A percentile compares a stretch with the other conserved stretches of the same genome.
phyloP scores from a whole-genome alignment of 352 stramenopile species.

The Phytopythium kandeliae region DNA sequence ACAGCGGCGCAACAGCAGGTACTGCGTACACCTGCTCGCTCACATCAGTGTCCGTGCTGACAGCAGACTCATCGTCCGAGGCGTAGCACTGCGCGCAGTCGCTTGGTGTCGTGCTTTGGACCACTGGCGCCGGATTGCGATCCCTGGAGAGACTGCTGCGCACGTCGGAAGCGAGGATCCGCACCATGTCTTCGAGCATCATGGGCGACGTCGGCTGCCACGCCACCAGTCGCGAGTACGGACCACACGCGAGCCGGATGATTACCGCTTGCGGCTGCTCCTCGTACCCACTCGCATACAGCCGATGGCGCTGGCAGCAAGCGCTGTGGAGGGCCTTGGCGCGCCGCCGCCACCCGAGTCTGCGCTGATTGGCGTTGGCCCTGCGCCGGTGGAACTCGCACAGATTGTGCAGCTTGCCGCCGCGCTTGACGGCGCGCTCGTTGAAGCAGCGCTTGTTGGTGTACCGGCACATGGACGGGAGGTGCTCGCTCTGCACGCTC shows the following conservation, averaged over 20 bases:
- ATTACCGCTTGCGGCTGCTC: too few species aligned
- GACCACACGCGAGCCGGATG: too few species aligned
- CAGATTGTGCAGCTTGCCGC: constrained; percentile 38
- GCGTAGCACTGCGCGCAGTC: too few species aligned
- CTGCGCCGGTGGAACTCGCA: constrained; percentile 47
- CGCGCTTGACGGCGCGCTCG: constrained; percentile 35
- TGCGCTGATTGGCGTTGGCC: constrained; percentile 43
- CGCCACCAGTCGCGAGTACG: too few species aligned
- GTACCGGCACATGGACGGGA: constrained; percentile 24
- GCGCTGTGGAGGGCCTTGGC: background rate
- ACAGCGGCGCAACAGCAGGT: too few species aligned
- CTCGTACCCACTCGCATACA: too few species aligned
- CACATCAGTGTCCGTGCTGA: too few species aligned
- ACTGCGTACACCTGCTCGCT: too few species aligned
- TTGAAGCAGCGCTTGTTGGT: constrained; percentile 43
- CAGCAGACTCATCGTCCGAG: too few species aligned
- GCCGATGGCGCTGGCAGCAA: too few species aligned
- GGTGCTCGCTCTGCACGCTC: background rate
- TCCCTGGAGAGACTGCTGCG: background rate
- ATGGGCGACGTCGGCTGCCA: background rate
- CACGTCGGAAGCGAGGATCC: background rate
- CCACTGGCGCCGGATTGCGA: too few species aligned
- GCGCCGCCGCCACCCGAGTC: constrained; percentile 1
- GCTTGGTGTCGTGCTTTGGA: too few species aligned
- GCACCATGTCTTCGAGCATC: background rate